These are phyloP conservation scores for Syzygium oleosum DNA, from an alignment of 345 rosid species.

Conservation along the genomic window DNA sequence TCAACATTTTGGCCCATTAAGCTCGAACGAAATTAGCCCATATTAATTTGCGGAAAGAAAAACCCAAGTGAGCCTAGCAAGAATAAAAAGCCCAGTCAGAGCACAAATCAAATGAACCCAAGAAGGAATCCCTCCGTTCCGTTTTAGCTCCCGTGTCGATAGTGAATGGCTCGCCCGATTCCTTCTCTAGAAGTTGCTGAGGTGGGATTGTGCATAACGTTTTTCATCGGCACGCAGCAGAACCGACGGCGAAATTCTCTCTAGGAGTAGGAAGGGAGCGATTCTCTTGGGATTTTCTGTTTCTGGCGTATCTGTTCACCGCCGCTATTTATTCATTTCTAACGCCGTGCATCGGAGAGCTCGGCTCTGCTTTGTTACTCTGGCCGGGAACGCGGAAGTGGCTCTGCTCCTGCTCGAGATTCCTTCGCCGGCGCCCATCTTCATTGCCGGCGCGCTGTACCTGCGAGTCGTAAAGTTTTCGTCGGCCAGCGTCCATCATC, in stretches of 20 bases:
- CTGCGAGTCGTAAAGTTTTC: neutral
- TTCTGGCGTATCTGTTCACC: no score
- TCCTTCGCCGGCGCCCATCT: neutral
- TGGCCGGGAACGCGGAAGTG: neutral
- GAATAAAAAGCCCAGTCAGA: no score
- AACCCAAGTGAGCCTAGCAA: neutral
- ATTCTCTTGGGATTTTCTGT: no score
- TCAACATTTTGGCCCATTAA: neutral
- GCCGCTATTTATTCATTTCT: neutral
- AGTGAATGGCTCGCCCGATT: no score
- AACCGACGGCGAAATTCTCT: no score
- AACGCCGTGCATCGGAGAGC: neutral
- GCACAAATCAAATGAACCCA: no score
- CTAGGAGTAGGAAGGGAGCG: no score
- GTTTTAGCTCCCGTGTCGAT: no score
- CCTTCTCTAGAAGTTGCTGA: no score
- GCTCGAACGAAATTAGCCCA: neutral
- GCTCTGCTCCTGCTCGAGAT: neutral
- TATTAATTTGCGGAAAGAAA: neutral
- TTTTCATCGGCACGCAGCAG: no score
- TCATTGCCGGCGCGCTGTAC: neutral
- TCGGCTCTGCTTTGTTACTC: neutral
- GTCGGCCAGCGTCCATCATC: neutral
- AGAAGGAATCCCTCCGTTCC: no score
- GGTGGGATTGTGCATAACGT: no score